These are phyloP conservation scores for Paramyrothecium sp. DNA, from an alignment of 2,329 filamentous ascomycete genomes.

Conservation along the genomic window DNA sequence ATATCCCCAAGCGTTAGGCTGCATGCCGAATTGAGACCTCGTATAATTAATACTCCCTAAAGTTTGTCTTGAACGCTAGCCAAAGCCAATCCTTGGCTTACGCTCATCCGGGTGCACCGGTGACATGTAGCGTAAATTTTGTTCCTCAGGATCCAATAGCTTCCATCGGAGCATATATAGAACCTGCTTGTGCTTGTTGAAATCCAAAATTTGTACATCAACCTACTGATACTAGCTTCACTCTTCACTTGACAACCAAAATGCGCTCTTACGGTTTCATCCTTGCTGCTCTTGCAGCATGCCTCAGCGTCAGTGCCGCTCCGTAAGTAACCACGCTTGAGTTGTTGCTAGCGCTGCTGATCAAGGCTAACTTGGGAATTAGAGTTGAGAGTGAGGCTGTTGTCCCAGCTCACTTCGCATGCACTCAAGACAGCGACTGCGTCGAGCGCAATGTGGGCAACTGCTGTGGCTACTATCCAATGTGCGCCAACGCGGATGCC, in stretches of 20 bases:
- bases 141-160: not conserved
- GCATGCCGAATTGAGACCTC: too few species aligned
- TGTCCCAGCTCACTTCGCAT: not conserved
- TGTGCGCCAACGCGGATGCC: conserved; percentile 7
- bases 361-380: not conserved
- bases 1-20: too few species aligned
- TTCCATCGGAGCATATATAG: not conserved
- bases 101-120: not conserved
- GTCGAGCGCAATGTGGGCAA: conserved; percentile 10
- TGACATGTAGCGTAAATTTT: not conserved
- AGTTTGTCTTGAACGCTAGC: not conserved
- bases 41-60: not conserved
- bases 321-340: not conserved
- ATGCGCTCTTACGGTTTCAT: not conserved
- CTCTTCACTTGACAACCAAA: not conserved
- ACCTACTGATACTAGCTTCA: not conserved
- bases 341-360: not conserved
- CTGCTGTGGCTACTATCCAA: conserved; percentile 11
- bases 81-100: not conserved
- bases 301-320: not conserved
- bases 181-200: not conserved
- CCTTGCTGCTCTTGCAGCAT: not conserved
- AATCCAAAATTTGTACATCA: not conserved
- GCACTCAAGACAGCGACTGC: conserved; percentile 7
- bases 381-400: not conserved